Evolutionary conservation across 148 eudicot genomes (phyloP), one percentile per base, ranked within the genome.

Genomic region (Mesembryanthemum crystallinum): DNA sequence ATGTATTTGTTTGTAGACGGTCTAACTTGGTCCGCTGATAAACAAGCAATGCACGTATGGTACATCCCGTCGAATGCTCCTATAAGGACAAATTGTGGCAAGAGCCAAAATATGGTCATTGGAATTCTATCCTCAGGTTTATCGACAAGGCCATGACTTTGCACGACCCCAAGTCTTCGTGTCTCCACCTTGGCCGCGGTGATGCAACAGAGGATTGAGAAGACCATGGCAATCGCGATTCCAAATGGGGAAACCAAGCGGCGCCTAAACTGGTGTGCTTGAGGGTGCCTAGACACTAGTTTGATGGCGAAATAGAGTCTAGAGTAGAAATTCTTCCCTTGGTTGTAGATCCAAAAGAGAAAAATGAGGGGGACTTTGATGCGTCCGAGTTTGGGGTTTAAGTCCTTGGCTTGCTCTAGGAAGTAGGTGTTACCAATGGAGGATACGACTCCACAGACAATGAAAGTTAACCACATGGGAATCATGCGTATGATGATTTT

Each of bases 391-490:
- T 83, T 86, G 8, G 24, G 83, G 67, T 83, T 72, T 77, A 86
- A 42, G 72, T 81, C 73, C 15, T 78, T 80, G 8, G 88, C 87
- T 35, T 35, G 39, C 39, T 35, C 39, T 3, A 35, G 3, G 39
- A 35, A 35, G 39, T 35, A 35, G 3, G 89, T 88, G 71, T 69
- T 76, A 8, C 88, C 89, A 0, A 84, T 60, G 4, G 91, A 78
- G 1, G 74, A 65, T 4, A 86, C 83, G 1, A 85, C 33, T 9
- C 92, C 88, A 25, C 80, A 71, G 0, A 82, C 10, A 33, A 87
- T 76, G 64, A 86, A 83, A 52, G 89, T 80, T n/a, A 77, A 5
- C 80, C 82, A 86, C 73, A 88, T 24, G 4, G 91, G 89, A 54
- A 86, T 54, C 85, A 82, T 76, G 9, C 77, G 80, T 23, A 88